Evolutionary conservation across 352 stramenopile genomes (phyloP).

Genomic region (Pythium guiyangense): DNA sequence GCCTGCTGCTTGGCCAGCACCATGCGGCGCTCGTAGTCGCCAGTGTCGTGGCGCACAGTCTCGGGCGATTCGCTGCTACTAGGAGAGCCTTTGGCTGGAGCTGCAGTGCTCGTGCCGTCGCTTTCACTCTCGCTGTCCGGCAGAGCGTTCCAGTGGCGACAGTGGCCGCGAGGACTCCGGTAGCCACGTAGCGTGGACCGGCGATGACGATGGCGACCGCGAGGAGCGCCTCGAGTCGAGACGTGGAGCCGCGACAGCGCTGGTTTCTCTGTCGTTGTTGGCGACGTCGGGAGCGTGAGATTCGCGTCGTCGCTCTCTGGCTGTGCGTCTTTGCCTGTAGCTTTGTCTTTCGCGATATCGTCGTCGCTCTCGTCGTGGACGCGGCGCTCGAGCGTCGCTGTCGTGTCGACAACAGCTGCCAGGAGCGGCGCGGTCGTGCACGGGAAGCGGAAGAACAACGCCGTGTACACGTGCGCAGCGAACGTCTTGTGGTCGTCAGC

Average conservation of each 20-base stretch:
- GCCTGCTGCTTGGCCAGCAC: conserved; percentile 42
- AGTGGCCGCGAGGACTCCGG: conserved; percentile 45
- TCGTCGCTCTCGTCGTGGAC: not conserved
- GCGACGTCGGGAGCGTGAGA: conserved; percentile 1
- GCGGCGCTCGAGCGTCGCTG: conserved; percentile 38
- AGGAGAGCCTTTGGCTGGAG: no score
- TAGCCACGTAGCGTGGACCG: conserved; percentile 22
- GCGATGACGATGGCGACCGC: conserved; percentile 7
- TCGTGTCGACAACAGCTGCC: conserved; percentile 49
- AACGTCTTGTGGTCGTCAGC: conserved; percentile 74
- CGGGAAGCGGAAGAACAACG: conserved; percentile 71
- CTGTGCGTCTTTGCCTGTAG: not conserved
- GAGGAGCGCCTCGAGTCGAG: not conserved
- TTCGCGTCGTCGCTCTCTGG: not conserved
- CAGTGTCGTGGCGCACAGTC: not conserved
- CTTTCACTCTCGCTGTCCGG: not conserved
- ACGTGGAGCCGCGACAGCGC: conserved; percentile 5
- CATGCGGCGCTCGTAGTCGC: conserved; percentile 20
- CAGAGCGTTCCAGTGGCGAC: conserved; percentile 59
- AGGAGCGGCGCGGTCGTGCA: conserved; percentile 36
- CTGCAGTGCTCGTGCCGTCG: not conserved
- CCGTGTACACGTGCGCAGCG: conserved; percentile 60
- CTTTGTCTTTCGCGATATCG: not conserved
- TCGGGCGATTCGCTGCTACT: not conserved
- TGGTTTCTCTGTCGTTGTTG: conserved; percentile 2